Evolutionary conservation across 805 yeast genomes (phyloP), one percentile per base, ranked within the genome.

Genomic region (Starmerella etchellsii): DNA sequence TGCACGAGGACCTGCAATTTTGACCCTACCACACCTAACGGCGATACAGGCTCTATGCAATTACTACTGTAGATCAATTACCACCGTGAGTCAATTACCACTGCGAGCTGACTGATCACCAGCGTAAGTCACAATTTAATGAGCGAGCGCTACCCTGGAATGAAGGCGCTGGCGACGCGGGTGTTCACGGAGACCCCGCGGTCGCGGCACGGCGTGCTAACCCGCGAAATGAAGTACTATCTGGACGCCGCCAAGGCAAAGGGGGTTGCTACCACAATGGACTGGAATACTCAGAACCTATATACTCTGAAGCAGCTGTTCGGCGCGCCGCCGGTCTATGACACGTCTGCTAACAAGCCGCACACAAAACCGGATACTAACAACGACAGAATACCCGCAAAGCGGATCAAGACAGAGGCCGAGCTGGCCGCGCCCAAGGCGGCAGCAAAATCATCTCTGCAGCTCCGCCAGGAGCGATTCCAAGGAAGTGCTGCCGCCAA

Each of bases 141-240:
- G 15, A 8, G 31, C 22, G 37, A 34, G 19, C 33, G 38, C n/a
- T 46, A 40, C 29, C 47, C 47, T 2, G 50, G 50, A 11, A 35
- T 46, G 40, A 36, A 41, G 27, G 46, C 31, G 18, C 37, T 46
- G n/a, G 46, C 47, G 2, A 41, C 42, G 7, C 26, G 29, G 14
- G n/a, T 37, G 31, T 43, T 37, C 29, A 25, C 21, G 3, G 14
- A 36, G 14, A 23, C 36, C 5, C 47, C 47, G 10, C 16, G 24
- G 13, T 22, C 26, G 8, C 20, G 34, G 33, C 47, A 45, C 15
- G 43, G 40, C 24, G 34, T 25, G 28, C 37, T 43, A 6, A 23
- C 40, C 11, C 34, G 41, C 4, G 11, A 37, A 19, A 18, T 46
- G 28, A 43, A 41, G 23, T 25, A 22, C 21, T 40, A 27, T 20